These are phyloP conservation scores for Globisporangium parvum DNA, from an alignment of 352 stramenopile species.

Conservation along the genomic window DNA sequence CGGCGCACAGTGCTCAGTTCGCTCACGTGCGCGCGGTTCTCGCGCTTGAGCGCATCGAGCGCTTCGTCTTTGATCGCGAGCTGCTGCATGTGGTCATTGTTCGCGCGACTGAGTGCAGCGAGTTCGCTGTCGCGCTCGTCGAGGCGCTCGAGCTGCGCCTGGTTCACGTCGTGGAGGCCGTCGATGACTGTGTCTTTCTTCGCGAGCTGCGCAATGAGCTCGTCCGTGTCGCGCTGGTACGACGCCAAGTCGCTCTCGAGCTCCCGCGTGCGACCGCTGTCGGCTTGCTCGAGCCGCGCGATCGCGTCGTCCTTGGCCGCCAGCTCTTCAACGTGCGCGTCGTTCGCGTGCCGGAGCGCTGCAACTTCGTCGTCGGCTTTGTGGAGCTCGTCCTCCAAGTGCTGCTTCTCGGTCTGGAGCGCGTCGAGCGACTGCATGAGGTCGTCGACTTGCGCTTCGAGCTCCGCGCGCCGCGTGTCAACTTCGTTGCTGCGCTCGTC, in stretches of 20 bases:
- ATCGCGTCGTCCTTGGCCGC: slow-evolving; percentile 3
- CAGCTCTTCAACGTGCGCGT: not conserved
- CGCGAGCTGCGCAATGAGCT: slow-evolving; percentile 5
- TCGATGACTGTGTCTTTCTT: slow-evolving; percentile 11
- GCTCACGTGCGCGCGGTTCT: slow-evolving; percentile 14
- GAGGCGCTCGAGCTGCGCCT: slow-evolving; percentile 21
- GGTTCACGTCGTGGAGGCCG: slow-evolving; percentile 8
- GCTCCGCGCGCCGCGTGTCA: slow-evolving; percentile 2
- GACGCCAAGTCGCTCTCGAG: slow-evolving; percentile 1
- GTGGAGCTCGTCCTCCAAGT: slow-evolving; percentile 11
- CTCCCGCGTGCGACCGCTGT: not conserved
- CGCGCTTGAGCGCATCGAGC: slow-evolving; percentile 17
- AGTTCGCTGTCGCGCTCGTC: slow-evolving; percentile 29
- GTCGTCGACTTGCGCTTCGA: slow-evolving; percentile 15
- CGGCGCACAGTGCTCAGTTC: slow-evolving; percentile 15
- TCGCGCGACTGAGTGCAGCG: slow-evolving; percentile 10
- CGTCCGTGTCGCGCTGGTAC: slow-evolving; percentile 8
- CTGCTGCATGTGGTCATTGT: slow-evolving; percentile 18
- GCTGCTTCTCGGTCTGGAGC: slow-evolving; percentile 4
- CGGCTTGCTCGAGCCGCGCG: slow-evolving; percentile 1
- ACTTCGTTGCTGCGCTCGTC: slow-evolving; percentile 27
- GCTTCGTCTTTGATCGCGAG: slow-evolving; percentile 24
- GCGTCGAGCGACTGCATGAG: not conserved
- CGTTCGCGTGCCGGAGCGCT: not conserved
- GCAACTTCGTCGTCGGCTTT: slow-evolving; percentile 3